Base-by-base conservation (phyloP, 805 yeast species). In the Lachancea thermotolerans region DNA sequence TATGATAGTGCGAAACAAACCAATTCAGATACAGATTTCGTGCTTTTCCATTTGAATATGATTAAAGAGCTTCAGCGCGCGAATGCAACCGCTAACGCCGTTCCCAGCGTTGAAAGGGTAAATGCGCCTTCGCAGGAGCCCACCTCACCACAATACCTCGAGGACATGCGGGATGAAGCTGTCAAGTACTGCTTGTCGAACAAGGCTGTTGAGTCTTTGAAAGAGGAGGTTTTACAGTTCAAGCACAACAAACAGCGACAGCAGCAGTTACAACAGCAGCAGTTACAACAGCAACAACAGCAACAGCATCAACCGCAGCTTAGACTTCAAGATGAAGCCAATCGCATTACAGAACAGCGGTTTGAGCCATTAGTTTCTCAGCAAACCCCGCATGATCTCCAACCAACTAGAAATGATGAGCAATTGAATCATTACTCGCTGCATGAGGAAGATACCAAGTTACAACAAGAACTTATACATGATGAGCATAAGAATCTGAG, bases 1-100 rank as follows among this genome's bases (percentile, higher is more conserved):
- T 81, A 80, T 50, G 79, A 76, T 33, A 77, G 69, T 41, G 70
- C 73, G 34, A 72, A 67, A 48, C 57, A 55, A 18, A 53, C 53
- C 17, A 60, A 63, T 36, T 59, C 66, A 3, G 64, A 58, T 33
- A 53, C 61, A 17, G 62, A 57, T 38, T 64, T 61, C 31, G 53
- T 62, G 10, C 60, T 60, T 36, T 62, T 62, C 37, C 66, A 62
- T 47, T 47, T 64, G 35, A 56, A 59, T 21, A 60, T 62, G 16
- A 62, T 64, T 15, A 62, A 60, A 46, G 68, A 62, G 35, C 44
- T 61, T 21, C 67, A 63, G 42, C 51, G 54, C 16, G 55, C 62
- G 11, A 60, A 42, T 42, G 17, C 49, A 36, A 34, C 48, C 46
- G 35, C 49, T 39, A 14, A 31, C 37, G 33, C 41, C 41, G n/a